phyloP scores from a whole-genome alignment of 1,284 basidiomycete species.

The Boletus albobrunnescens region DNA sequence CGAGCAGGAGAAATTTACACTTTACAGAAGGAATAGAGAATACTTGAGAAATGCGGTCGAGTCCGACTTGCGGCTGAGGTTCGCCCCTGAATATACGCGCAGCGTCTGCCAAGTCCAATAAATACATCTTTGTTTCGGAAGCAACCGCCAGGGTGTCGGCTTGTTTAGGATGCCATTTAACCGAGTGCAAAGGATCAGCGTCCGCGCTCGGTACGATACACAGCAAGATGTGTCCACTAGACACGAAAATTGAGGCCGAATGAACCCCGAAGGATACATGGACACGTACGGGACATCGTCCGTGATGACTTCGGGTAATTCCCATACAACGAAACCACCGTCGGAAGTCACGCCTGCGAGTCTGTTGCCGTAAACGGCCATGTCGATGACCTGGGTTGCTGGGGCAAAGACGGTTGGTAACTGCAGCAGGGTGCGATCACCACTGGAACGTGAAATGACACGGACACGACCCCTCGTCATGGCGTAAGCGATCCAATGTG shows the following conservation, averaged over 20 bases:
- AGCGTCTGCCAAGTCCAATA: conserved; percentile 66
- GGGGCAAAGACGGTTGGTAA: conserved; percentile 61
- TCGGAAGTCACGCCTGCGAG: conserved; percentile 80
- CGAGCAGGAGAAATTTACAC: conserved; percentile 21
- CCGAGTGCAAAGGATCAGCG: conserved; percentile 62
- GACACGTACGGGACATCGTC: conserved; percentile 75
- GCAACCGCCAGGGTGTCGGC: conserved; percentile 73
- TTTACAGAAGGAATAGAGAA: conserved; percentile 65
- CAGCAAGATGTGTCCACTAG: conserved; percentile 63
- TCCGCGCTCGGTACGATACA: conserved; percentile 61
- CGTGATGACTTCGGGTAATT: conserved; percentile 71
- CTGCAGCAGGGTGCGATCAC: conserved; percentile 76
- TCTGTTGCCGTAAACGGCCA: conserved; percentile 77
- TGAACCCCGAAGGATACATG: conserved; percentile 1
- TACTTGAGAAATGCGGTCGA: conserved; percentile 60
- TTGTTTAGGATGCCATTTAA: conserved; percentile 80
- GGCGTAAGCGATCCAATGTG: conserved; percentile 83
- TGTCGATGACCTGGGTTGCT: conserved; percentile 67
- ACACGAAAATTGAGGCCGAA: conserved; percentile 13
- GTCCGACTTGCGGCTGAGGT: conserved; percentile 59
- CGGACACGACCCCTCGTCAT: conserved; percentile 88
- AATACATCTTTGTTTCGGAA: conserved; percentile 65
- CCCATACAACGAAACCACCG: conserved; percentile 83
- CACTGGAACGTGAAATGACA: conserved; percentile 79
- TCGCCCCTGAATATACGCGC: conserved; percentile 54